phyloP scores from a whole-genome alignment of 352 stramenopile genomes.

The Elongisporangium anandrum region DNA sequence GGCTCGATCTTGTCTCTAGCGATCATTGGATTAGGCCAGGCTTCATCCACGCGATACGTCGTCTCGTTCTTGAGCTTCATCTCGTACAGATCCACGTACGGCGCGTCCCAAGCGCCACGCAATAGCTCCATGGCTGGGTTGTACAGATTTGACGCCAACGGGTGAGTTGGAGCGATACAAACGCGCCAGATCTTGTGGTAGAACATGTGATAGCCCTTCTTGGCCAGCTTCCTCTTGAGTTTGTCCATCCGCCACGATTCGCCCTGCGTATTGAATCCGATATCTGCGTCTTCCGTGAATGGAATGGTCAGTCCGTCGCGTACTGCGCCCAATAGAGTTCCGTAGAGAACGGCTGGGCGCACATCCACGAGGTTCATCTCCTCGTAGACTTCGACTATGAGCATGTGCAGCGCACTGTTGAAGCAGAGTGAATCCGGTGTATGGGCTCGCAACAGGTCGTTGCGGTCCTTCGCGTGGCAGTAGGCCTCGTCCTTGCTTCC shows the following conservation, averaged over 20 bases:
- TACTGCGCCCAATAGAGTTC: constrained; percentile 32
- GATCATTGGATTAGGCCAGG: too few relatives aligned
- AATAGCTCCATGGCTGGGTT: constrained; percentile 5
- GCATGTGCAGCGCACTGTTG: constrained; percentile 28
- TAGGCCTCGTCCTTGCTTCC: constrained; percentile 18
- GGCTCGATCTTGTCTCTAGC: constrained; percentile 14
- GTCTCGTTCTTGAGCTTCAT: too few relatives aligned
- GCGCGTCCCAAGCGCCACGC: constrained; percentile 9
- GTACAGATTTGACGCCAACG: constrained; percentile 27
- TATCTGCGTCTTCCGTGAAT: constrained; percentile 35
- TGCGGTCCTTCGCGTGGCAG: constrained; percentile 17
- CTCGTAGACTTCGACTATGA: constrained; percentile 29
- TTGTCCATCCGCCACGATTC: too few relatives aligned
- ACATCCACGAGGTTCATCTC: constrained; percentile 10
- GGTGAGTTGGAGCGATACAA: constrained; percentile 15
- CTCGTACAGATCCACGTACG: constrained; percentile 22
- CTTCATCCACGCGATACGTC: too few relatives aligned
- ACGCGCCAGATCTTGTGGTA: too few relatives aligned
- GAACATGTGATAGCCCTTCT: too few relatives aligned
- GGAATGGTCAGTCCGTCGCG: constrained; percentile 29
- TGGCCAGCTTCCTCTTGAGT: too few relatives aligned
- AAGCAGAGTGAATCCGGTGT: constrained; percentile 10
- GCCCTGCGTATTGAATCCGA: constrained; percentile 27
- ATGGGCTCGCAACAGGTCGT: constrained; percentile 15
- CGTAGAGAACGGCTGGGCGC: constrained; percentile 20